Evolutionary conservation across 257 asterid genomes (phyloP).

Genomic region (Plectranthus barbatus): DNA sequence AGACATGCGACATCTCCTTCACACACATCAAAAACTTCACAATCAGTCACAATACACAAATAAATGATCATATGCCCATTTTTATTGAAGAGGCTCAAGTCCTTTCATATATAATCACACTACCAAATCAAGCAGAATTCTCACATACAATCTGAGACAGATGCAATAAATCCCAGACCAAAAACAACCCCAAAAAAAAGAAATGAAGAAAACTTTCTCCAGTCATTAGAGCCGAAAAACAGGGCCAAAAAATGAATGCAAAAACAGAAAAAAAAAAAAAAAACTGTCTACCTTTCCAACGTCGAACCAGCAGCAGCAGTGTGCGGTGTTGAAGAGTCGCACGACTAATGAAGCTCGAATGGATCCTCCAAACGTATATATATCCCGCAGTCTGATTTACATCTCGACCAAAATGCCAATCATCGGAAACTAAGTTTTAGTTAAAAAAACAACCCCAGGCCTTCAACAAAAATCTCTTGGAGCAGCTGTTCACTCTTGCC

Average conservation of each 20-base stretch:
- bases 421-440: slow-evolving; percentile 34
- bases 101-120: not conserved
- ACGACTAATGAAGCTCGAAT: slow-evolving; percentile 36
- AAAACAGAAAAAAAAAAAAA: not conserved
- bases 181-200: not conserved
- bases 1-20: too few species aligned
- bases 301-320: slow-evolving; percentile 31
- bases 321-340: slow-evolving; percentile 39
- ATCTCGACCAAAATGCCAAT: slow-evolving; percentile 15
- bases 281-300: slow-evolving; percentile 32
- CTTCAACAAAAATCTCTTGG: slow-evolving; percentile 24
- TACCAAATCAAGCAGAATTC: not conserved
- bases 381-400: too few species aligned
- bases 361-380: slow-evolving; percentile 12
- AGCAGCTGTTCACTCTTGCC: too few species aligned
- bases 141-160: not conserved
- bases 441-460: slow-evolving; percentile 32
- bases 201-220: slow-evolving; percentile 18
- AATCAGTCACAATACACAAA: too few species aligned
- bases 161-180: not conserved
- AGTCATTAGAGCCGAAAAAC: slow-evolving; percentile 34
- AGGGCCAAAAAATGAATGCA: slow-evolving; percentile 22
- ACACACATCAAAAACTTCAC: too few species aligned
- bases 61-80: not conserved
- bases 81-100: not conserved